phyloP scores from a whole-genome alignment of 1,139 yeast species.

The Saccharomyces hybrid region DNA sequence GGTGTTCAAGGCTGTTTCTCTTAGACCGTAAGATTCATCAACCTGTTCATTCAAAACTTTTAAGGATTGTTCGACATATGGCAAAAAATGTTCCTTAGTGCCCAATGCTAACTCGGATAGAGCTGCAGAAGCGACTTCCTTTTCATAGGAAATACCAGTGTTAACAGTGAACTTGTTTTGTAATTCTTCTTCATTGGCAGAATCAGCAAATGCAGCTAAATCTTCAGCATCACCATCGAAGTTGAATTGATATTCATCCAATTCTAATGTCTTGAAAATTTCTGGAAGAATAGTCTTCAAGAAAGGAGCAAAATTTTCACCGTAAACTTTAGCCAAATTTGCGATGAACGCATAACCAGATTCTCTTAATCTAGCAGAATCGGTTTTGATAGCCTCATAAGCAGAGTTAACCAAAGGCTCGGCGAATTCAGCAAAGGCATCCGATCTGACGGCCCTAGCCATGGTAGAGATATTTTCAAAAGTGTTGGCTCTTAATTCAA shows the following conservation, averaged over 20 bases:
- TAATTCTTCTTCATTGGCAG: constrained; percentile 44
- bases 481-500: constrained; percentile 82
- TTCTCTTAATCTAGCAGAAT: constrained; percentile 82
- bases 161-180: constrained; percentile 74
- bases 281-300: constrained; percentile 77
- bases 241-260: constrained; percentile 60
- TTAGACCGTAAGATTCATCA: constrained; percentile 82
- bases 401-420: constrained; percentile 88
- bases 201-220: constrained; percentile 30
- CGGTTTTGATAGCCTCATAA: constrained; percentile 67
- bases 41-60: constrained; percentile 62
- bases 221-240: constrained; percentile 39
- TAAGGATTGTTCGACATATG: constrained; percentile 68
- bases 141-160: constrained; percentile 93
- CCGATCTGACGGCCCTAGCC: constrained; percentile 96
- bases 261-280: constrained; percentile 75
- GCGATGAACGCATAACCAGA: constrained; percentile 93
- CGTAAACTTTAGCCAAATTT: constrained; percentile 91
- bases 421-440: constrained; percentile 76
- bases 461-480: constrained; percentile 90
- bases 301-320: constrained; percentile 81
- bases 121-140: constrained; percentile 95
- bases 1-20: constrained; percentile 77
- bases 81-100: constrained; percentile 71
- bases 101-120: constrained; percentile 83